Percentiles rank a stretch among this genome's conserved stretches.
Conservation (phyloP, 306 rosid genomes). For the Amphicarpaea edgeworthii region DNA sequence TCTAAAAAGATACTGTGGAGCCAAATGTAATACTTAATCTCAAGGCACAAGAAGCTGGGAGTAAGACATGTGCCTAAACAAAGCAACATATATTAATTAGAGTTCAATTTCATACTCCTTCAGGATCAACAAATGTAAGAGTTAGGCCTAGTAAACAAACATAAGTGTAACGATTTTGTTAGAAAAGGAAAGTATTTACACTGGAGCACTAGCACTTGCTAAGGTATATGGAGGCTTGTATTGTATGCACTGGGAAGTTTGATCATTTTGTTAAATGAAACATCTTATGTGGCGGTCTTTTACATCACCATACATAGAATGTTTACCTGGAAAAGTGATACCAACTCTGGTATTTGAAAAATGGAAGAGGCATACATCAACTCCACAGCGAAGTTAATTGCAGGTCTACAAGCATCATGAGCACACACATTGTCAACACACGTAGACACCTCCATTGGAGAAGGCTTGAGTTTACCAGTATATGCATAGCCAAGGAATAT, state of each 20-base stretch:
- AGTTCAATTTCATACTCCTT: slow-evolving; percentile 17
- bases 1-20: not conserved
- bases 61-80: not conserved
- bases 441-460: slow-evolving; percentile 81
- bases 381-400: slow-evolving; percentile 85
- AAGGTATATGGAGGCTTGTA: not conserved
- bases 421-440: slow-evolving; percentile 81
- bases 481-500: slow-evolving; percentile 75
- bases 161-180: not conserved
- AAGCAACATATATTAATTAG: not conserved
- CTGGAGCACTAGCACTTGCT: slow-evolving; percentile 4
- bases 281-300: not conserved
- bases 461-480: slow-evolving; percentile 81
- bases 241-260: not conserved
- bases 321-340: slow-evolving; percentile 81
- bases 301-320: slow-evolving; percentile 24
- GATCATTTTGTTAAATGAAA: slow-evolving; percentile 5
- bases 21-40: not conserved
- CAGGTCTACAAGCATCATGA: slow-evolving; percentile 95
- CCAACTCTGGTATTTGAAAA: slow-evolving; percentile 84
- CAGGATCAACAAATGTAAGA: not conserved
- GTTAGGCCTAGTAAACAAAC: too few relatives aligned
- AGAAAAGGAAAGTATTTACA: slow-evolving; percentile 13
- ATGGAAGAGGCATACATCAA: slow-evolving; percentile 91
- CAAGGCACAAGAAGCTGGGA: not conserved